These are phyloP conservation scores for Solanum pinnatisectum DNA, from an alignment of 257 asterid genomes.

Conservation along the genomic window DNA sequence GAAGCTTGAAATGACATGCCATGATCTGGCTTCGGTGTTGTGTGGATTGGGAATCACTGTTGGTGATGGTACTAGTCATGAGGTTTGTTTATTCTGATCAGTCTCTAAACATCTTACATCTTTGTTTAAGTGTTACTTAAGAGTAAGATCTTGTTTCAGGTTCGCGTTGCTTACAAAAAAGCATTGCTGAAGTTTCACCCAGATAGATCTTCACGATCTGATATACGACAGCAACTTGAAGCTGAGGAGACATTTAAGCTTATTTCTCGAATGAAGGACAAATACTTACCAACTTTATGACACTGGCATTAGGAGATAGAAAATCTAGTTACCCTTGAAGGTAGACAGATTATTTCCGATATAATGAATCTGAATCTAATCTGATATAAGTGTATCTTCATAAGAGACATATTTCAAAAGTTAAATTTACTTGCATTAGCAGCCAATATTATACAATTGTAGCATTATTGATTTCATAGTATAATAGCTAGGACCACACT, in stretches of 20 bases:
- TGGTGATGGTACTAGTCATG: constrained; percentile 39
- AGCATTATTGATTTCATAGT: neutral
- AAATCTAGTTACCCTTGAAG: neutral
- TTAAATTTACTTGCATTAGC: neutral
- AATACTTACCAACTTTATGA: constrained; percentile 17
- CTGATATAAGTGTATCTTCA: neutral
- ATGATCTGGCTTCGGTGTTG: constrained; percentile 61
- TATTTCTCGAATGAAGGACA: constrained; percentile 68
- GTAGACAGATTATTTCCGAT: neutral
- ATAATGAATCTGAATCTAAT: neutral
- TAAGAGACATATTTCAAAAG: neutral
- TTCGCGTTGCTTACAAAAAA: constrained; percentile 67
- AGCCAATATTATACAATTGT: neutral
- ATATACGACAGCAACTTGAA: constrained; percentile 68
- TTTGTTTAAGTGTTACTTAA: neutral
- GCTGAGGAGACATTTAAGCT: constrained; percentile 97
- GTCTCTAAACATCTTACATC: neutral
- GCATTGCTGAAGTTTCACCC: constrained; percentile 84
- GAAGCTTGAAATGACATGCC: constrained; percentile 45
- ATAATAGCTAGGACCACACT: neutral
- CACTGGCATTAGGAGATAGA: neutral
- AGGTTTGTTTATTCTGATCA: constrained; percentile 28
- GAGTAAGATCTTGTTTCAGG: constrained; percentile 32
- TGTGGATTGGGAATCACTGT: constrained; percentile 42
- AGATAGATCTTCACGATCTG: constrained; percentile 49